These are phyloP conservation scores for Calophaca sinica DNA, from an alignment of 306 rosid species.

Conservation along the genomic window DNA sequence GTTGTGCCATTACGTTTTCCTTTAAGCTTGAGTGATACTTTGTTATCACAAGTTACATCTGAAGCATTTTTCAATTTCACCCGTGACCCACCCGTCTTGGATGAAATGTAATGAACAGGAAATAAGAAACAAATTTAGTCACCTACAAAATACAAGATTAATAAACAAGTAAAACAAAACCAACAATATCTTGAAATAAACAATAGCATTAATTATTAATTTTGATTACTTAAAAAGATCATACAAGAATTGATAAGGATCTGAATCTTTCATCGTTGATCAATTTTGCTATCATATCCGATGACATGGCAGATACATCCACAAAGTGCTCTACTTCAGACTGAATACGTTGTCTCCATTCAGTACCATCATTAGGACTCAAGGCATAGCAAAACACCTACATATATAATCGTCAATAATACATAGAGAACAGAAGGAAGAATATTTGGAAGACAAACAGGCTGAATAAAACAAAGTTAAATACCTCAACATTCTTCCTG, in stretches of 20 bases:
- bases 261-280: slow-evolving; percentile 87
- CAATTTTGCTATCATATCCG: slow-evolving; percentile 90
- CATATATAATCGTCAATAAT: slow-evolving; percentile 29
- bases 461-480: slow-evolving; percentile 27
- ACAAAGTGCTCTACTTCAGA: slow-evolving; percentile 91
- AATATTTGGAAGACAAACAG: slow-evolving; percentile 1
- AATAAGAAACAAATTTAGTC: background rate
- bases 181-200: background rate
- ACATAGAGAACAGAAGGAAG: slow-evolving; percentile 21
- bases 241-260: slow-evolving; percentile 85
- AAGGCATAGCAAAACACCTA: slow-evolving; percentile 96
- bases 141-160: background rate
- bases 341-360: slow-evolving; percentile 94
- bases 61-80: slow-evolving; percentile 2
- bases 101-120: background rate
- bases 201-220: background rate
- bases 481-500: slow-evolving; percentile 84
- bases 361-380: slow-evolving; percentile 92
- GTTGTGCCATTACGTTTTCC: background rate
- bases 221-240: background rate
- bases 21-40: too few relatives aligned
- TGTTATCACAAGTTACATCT: too few relatives aligned
- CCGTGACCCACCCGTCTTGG: background rate
- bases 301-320: slow-evolving; percentile 91
- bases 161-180: slow-evolving; percentile 17